Evolutionary conservation across 2,329 filamentous ascomycete genomes (phyloP), one percentile per base, ranked within the genome.

Genomic region (Xylariaceae sp.): DNA sequence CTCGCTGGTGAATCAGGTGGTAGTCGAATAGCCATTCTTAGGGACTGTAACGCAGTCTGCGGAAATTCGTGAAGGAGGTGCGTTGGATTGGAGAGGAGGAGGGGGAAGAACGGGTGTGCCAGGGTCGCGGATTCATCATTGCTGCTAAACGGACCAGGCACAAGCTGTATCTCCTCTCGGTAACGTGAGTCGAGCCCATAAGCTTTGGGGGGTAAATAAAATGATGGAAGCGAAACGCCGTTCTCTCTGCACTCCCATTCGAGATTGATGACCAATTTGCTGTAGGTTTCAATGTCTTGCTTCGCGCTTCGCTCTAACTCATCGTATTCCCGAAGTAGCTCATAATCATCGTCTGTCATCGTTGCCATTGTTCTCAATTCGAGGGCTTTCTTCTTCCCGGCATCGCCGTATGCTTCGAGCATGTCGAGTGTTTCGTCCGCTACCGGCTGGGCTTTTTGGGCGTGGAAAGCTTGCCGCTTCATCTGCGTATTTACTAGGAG

Each of bases 61-160:
- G 74, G 76, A 19, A 67, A 64, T 0, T 53, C 45, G 19, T 69
- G 63, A 29, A 80, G 62, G 0, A 79, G 53, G 49, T 81, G 72
- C 19, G 72, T 70, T 1, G 77, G 77, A 42, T 76, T 76, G 6
- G 76, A 75, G n/a, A 80, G 67, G 7, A 81, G 67, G 22, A 74
- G 66, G 7, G 75, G 68, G 49, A 79, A 80, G 8, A 62, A 60
- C 7, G 69, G 61, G 57, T 78, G 73, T 7, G 70, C 69, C 5
- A 78, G 64, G 9, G 60, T 68, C 30, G 54, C 57, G 29, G 45
- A 62, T 44, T 58, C 54, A 9, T 66, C 58, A 40, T 55, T 45
- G 39, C 41, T 49, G 9, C 58, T 51, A 49, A 60, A 59, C 26
- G 60, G 57, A 45, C 40, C 53, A 10, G 68, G 65, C 13, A 70